Evolutionary conservation across 441 rosid species (phyloP).

Genomic region (Pelargonium citronellum): DNA sequence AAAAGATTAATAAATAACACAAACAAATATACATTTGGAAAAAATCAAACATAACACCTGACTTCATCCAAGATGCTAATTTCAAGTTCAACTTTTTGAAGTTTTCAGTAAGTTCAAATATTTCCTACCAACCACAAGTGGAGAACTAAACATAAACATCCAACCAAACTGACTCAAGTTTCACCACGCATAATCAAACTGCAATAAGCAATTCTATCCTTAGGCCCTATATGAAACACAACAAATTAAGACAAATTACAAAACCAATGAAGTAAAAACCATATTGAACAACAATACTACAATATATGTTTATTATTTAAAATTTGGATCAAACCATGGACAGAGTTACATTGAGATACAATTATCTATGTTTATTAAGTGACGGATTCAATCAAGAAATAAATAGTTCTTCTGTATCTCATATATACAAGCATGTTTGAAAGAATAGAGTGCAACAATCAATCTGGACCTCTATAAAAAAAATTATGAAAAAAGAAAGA

Average conservation of each 20-base stretch:
- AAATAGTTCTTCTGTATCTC: constrained; percentile 1
- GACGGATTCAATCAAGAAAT: neutral
- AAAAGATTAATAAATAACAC: too few species aligned
- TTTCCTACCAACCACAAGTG: neutral
- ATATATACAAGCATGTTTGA: neutral
- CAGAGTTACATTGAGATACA: neutral
- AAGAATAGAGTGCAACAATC: neutral
- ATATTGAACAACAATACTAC: neutral
- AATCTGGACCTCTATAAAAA: neutral
- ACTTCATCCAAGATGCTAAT: constrained; percentile 1
- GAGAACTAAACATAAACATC: neutral
- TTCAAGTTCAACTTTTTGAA: neutral
- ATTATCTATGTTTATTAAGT: neutral
- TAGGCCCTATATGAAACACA: too few species aligned
- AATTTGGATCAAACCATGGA: neutral
- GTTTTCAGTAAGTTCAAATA: neutral
- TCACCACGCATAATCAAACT: neutral
- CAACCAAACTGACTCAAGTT: neutral
- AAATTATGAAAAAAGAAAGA: neutral
- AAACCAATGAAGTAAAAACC: too few species aligned
- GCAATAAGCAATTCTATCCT: neutral
- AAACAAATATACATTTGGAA: too few species aligned
- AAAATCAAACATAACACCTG: neutral
- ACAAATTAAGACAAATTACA: too few species aligned
- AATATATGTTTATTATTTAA: neutral